These are phyloP conservation scores for Chlamydomonas sp. DNA, from an alignment of 139 green algal genomes.

Conservation along the genomic window DNA sequence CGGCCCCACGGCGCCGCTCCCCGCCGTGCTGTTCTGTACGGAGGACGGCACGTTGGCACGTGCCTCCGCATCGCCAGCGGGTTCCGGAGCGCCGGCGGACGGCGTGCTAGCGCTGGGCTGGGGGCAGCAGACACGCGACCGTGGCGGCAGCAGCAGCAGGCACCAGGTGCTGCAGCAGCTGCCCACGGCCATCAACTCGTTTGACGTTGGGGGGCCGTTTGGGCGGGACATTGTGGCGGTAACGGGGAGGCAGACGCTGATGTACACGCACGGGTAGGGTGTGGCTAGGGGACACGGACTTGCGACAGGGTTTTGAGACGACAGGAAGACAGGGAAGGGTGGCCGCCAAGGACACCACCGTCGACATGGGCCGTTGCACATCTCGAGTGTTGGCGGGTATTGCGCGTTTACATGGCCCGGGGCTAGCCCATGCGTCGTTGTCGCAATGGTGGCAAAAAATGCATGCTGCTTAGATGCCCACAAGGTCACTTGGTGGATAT, in stretches of 20 bases:
- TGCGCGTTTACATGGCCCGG: too few relatives aligned
- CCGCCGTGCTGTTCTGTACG: constrained; percentile 58
- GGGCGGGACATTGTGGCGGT: constrained; percentile 53
- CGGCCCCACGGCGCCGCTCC: constrained; percentile 9
- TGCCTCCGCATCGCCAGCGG: neutral
- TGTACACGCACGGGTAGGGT: constrained; percentile 35
- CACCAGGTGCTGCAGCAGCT: constrained; percentile 33
- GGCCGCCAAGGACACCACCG: too few relatives aligned
- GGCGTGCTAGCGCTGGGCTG: neutral
- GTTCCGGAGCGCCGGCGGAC: neutral
- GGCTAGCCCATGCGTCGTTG: too few relatives aligned
- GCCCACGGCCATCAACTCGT: constrained; percentile 46
- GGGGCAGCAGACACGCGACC: neutral
- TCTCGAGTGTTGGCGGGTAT: too few relatives aligned
- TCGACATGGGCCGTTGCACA: too few relatives aligned
- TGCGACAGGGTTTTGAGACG: too few relatives aligned
- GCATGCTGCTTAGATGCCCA: too few relatives aligned
- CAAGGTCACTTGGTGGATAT: too few relatives aligned
- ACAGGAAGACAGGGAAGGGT: too few relatives aligned
- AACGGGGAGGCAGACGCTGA: constrained; percentile 48
- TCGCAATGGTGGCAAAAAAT: too few relatives aligned
- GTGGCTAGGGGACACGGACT: too few relatives aligned
- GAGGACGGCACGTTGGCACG: constrained; percentile 47
- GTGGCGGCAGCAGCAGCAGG: neutral
- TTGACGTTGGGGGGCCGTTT: constrained; percentile 47